Evolutionary conservation across 495 filamentous ascomycete genomes (phyloP).

Genomic region (Hypoxylon fuscum): DNA sequence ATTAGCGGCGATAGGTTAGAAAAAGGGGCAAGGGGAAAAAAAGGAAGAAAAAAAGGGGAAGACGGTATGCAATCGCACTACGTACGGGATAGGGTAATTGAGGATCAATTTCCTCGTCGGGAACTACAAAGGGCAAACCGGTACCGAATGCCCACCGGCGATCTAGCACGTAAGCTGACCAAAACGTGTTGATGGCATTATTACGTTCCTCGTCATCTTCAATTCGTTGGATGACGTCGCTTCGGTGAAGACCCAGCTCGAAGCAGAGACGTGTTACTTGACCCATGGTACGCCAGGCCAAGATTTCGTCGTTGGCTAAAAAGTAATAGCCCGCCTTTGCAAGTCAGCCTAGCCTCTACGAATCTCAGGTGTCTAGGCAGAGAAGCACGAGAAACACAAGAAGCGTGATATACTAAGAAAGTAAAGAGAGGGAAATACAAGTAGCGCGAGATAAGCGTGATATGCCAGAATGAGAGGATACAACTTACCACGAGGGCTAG

Average conservation of each 20-base stretch:
- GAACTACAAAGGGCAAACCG: constrained; percentile 81
- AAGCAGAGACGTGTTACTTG: constrained; percentile 78
- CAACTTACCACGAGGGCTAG: constrained; percentile 67
- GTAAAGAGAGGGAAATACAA: no score
- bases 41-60: no score
- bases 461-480: constrained; percentile 45
- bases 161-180: constrained; percentile 83
- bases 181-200: constrained; percentile 74
- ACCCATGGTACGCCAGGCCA: constrained; percentile 83
- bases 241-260: constrained; percentile 81
- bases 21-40: not conserved
- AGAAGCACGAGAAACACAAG: not conserved
- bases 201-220: constrained; percentile 69
- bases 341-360: constrained; percentile 37
- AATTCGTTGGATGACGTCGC: constrained; percentile 74
- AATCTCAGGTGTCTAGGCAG: not conserved
- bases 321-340: constrained; percentile 79
- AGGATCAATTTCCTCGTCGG: constrained; percentile 85
- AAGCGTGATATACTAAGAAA: no score
- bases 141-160: constrained; percentile 83
- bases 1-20: constrained; percentile 11
- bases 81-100: constrained; percentile 79
- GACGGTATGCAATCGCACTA: not conserved
- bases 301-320: constrained; percentile 79
- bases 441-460: no score